These are phyloP conservation scores for Brettanomyces sp. DNA, from an alignment of 805 yeast genomes.

Conservation along the genomic window DNA sequence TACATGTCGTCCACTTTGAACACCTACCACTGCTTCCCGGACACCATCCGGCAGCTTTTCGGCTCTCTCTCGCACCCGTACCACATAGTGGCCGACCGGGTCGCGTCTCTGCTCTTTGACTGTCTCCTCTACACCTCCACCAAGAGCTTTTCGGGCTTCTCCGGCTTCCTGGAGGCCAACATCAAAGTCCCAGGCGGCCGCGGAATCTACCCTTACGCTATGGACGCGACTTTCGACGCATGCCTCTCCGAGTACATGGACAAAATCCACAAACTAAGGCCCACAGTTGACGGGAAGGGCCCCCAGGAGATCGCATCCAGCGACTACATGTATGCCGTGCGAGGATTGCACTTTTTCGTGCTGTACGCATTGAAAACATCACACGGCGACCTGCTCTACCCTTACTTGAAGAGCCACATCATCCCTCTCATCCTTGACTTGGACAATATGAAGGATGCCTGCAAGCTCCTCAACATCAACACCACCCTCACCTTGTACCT, in stretches of 20 bases:
- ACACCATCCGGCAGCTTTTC: constrained; percentile 34
- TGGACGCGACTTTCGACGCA: constrained; percentile 24
- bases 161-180: constrained; percentile 32
- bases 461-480: constrained; percentile 54
- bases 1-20: constrained; percentile 19
- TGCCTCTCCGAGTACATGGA: constrained; percentile 36
- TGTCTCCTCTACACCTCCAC: constrained; percentile 13
- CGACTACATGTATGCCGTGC: constrained; percentile 51
- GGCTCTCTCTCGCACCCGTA: constrained; percentile 54
- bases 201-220: constrained; percentile 16
- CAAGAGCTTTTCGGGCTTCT: constrained; percentile 17
- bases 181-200: constrained; percentile 20
- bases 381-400: constrained; percentile 42
- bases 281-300: constrained; percentile 22
- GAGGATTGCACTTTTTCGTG: constrained; percentile 58
- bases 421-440: constrained; percentile 63
- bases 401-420: constrained; percentile 40
- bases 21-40: constrained; percentile 41
- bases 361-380: constrained; percentile 44
- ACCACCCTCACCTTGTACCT: constrained; percentile 40
- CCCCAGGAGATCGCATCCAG: constrained; percentile 53
- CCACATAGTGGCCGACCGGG: constrained; percentile 58
- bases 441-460: constrained; percentile 66
- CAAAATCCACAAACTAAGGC: constrained; percentile 30
- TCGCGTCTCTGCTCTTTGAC: constrained; percentile 51